Conservation (phyloP, 2,329 filamentous ascomycete genomes). For the Escovopsis sp. region DNA sequence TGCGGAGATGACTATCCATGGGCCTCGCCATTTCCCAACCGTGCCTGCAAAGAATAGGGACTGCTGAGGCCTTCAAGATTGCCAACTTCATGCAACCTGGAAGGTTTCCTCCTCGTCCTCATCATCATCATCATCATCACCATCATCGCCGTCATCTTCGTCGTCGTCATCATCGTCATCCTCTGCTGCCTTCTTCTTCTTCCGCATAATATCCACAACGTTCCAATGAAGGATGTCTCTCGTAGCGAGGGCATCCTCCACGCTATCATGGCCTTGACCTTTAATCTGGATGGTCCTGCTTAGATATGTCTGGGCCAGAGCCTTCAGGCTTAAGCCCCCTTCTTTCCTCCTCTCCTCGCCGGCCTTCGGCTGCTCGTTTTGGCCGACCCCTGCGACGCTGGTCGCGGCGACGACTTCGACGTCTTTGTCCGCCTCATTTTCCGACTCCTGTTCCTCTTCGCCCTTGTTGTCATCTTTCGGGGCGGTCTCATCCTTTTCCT, state of each 20-base stretch:
- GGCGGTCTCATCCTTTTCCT: constrained; percentile 8
- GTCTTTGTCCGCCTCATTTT: neutral
- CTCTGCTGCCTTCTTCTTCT: neutral
- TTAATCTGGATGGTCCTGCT: constrained; percentile 24
- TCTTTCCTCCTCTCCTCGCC: constrained; percentile 1
- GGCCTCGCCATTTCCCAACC: no score
- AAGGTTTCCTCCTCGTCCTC: no score
- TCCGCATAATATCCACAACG: constrained; percentile 6
- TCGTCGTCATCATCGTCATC: no score
- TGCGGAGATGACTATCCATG: no score
- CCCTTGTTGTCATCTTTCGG: constrained; percentile 6
- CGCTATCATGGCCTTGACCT: constrained; percentile 24
- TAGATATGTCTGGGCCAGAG: constrained; percentile 21
- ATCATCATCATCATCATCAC: no score
- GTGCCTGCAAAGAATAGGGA: no score
- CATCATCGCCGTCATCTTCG: no score
- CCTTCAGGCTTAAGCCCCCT: constrained; percentile 24
- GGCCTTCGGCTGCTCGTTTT: neutral
- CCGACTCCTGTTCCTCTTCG: constrained; percentile 5
- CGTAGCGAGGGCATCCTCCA: constrained; percentile 30
- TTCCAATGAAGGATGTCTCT: constrained; percentile 28
- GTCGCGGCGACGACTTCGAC: no score
- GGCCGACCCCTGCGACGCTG: no score
- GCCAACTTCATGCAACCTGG: no score
- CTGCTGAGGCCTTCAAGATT: no score